Evolutionary conservation across 495 filamentous ascomycete species (phyloP).

Genomic region (Entonaema liquescens): DNA sequence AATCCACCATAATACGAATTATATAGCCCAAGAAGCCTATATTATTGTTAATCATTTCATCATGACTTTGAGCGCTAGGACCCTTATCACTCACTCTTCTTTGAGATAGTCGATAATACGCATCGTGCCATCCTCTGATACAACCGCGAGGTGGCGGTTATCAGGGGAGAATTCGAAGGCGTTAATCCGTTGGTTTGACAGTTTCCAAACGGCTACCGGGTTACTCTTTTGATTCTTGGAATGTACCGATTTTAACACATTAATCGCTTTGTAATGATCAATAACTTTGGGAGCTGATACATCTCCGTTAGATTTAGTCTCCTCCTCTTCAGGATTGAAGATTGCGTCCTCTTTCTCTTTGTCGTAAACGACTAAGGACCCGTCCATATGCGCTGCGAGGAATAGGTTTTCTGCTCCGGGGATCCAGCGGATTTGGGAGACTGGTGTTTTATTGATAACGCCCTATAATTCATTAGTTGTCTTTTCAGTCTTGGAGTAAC

Average conservation of each 20-base stretch:
- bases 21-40: constrained; percentile 82
- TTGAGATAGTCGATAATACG: constrained; percentile 90
- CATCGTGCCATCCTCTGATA: constrained; percentile 89
- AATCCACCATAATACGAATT: constrained; percentile 92
- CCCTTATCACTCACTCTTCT: constrained; percentile 72
- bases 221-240: constrained; percentile 94
- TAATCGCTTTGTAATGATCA: constrained; percentile 52
- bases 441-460: constrained; percentile 82
- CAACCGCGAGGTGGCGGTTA: constrained; percentile 84
- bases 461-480: constrained; percentile 60
- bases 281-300: constrained; percentile 51
- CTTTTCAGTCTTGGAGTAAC: not conserved
- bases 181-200: constrained; percentile 88
- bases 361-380: constrained; percentile 93
- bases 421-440: constrained; percentile 90
- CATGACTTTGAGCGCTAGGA: not conserved
- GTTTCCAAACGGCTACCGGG: constrained; percentile 88
- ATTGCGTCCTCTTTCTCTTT: constrained; percentile 95
- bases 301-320: constrained; percentile 53
- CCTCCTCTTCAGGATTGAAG: constrained; percentile 60
- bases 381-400: constrained; percentile 91
- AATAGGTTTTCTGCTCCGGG: constrained; percentile 95
- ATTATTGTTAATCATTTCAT: not conserved
- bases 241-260: constrained; percentile 85
- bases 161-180: constrained; percentile 91